A percentile compares a stretch with the other conserved stretches of the same genome.
phyloP scores from a whole-genome alignment of 2,329 filamentous ascomycete species.

The Talaromyces sp. region DNA sequence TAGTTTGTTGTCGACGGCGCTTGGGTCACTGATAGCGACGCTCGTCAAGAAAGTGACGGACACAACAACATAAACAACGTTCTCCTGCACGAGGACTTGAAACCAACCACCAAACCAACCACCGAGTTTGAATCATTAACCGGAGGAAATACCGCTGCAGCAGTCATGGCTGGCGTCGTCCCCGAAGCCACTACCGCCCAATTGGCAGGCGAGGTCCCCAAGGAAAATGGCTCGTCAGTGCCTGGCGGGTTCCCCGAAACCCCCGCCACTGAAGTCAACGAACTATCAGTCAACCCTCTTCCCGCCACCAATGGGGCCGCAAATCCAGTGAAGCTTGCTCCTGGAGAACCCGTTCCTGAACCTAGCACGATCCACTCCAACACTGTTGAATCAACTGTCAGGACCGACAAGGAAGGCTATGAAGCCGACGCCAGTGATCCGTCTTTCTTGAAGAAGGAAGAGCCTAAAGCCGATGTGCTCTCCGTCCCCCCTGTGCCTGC shows the following conservation, averaged over 20 bases:
- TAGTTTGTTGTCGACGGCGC: slow-evolving; percentile 93
- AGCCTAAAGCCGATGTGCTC: slow-evolving; percentile 41
- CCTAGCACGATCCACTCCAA: slow-evolving; percentile 61
- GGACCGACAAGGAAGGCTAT: slow-evolving; percentile 79
- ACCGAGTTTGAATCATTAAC: slow-evolving; percentile 17
- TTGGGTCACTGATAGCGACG: slow-evolving; percentile 80
- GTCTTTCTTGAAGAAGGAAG: slow-evolving; percentile 44
- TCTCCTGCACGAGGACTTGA: slow-evolving; percentile 70
- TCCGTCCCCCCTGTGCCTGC: slow-evolving; percentile 56
- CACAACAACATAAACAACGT: slow-evolving; percentile 92
- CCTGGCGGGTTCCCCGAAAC: slow-evolving; percentile 73
- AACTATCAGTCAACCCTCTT: slow-evolving; percentile 53
- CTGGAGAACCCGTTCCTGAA: slow-evolving; percentile 77
- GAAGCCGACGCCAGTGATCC: slow-evolving; percentile 63
- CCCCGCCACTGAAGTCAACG: slow-evolving; percentile 52
- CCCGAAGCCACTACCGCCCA: slow-evolving; percentile 69
- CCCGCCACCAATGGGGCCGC: slow-evolving; percentile 58
- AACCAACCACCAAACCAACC: slow-evolving; percentile 22
- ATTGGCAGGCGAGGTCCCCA: slow-evolving; percentile 35
- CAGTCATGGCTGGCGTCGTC: slow-evolving; percentile 58
- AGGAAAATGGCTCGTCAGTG: slow-evolving; percentile 42
- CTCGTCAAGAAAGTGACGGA: slow-evolving; percentile 76
- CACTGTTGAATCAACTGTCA: slow-evolving; percentile 64
- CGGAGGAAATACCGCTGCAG: slow-evolving; percentile 16
- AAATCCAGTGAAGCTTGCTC: slow-evolving; percentile 75